Evolutionary conservation across 1,284 basidiomycete genomes (phyloP).

Genomic region (Pholiota adiposa): DNA sequence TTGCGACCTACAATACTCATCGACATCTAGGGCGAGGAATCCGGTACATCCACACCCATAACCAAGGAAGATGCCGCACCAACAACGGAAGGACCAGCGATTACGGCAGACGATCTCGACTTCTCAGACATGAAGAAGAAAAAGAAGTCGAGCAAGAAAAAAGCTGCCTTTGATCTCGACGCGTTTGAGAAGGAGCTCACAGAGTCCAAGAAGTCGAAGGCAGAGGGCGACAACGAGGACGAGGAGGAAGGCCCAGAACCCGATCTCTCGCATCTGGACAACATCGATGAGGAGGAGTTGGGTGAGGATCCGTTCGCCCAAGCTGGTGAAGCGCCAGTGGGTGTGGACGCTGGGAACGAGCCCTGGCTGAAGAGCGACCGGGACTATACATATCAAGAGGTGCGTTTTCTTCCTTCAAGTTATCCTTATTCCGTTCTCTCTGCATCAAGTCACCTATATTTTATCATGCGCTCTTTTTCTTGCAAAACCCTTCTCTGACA

Average conservation of each 20-base stretch:
- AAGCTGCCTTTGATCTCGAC: constrained; percentile 74
- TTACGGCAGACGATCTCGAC: constrained; percentile 67
- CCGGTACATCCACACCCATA: constrained; percentile 65
- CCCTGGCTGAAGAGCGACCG: constrained; percentile 92
- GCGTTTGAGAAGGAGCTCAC: constrained; percentile 91
- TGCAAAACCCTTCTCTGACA: too few relatives aligned
- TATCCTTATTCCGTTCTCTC: not conserved
- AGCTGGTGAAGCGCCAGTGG: constrained; percentile 53
- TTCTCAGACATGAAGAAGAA: constrained; percentile 88
- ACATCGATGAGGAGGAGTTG: constrained; percentile 77
- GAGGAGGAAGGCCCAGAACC: constrained; percentile 67
- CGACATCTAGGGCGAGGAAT: constrained; percentile 54
- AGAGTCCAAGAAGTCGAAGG: constrained; percentile 68
- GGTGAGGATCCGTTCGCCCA: constrained; percentile 86
- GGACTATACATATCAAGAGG: constrained; percentile 95
- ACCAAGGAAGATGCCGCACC: constrained; percentile 43
- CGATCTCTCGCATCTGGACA: constrained; percentile 65
- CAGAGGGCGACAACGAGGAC: constrained; percentile 50
- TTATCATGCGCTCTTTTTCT: too few relatives aligned
- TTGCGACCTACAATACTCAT: constrained; percentile 10
- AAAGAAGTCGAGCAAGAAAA: constrained; percentile 82
- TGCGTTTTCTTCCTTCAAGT: constrained; percentile 34
- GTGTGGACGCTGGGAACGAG: constrained; percentile 72
- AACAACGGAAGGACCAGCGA: constrained; percentile 36
- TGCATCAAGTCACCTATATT: too few relatives aligned